Percentiles rank a stretch among this genome's conserved stretches.
phyloP scores from a whole-genome alignment of 371 early-diverging fungal genomes.

The Thermomucor indicae-seudaticae region DNA sequence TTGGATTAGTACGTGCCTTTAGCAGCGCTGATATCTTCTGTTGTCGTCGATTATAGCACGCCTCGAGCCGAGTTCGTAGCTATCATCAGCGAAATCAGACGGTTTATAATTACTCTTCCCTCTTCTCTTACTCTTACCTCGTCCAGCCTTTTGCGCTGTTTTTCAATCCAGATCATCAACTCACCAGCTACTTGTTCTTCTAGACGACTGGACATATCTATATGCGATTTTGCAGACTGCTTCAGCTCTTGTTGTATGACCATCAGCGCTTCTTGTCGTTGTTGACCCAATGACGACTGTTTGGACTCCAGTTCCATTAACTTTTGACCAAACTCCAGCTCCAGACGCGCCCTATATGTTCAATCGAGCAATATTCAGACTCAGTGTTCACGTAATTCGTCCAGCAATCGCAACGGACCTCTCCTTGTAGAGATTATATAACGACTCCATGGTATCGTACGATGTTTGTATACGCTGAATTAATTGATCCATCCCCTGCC shows the following conservation, averaged over 20 bases:
- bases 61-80: background rate
- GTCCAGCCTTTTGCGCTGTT: conserved; percentile 6
- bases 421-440: conserved; percentile 23
- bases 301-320: conserved; percentile 11
- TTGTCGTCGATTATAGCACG: conserved; percentile 6
- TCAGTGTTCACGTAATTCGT: no score
- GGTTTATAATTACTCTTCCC: no score
- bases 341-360: conserved; percentile 14
- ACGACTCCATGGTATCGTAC: conserved; percentile 19
- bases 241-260: conserved; percentile 23
- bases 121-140: conserved; percentile 4
- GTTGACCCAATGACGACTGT: background rate
- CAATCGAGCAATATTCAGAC: background rate
- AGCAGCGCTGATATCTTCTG: background rate
- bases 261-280: conserved; percentile 2
- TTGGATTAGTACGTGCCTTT: background rate
- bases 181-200: conserved; percentile 15
- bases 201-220: conserved; percentile 25
- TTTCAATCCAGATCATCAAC: conserved; percentile 20
- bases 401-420: no score
- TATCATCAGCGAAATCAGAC: no score
- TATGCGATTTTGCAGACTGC: conserved; percentile 31
- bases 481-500: conserved; percentile 16
- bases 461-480: conserved; percentile 18
- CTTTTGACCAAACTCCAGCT: conserved; percentile 33